Evolutionary conservation across 352 stramenopile species (phyloP), one percentile per base, ranked within the genome.

Genomic region (Thraustochytrium sp.): DNA sequence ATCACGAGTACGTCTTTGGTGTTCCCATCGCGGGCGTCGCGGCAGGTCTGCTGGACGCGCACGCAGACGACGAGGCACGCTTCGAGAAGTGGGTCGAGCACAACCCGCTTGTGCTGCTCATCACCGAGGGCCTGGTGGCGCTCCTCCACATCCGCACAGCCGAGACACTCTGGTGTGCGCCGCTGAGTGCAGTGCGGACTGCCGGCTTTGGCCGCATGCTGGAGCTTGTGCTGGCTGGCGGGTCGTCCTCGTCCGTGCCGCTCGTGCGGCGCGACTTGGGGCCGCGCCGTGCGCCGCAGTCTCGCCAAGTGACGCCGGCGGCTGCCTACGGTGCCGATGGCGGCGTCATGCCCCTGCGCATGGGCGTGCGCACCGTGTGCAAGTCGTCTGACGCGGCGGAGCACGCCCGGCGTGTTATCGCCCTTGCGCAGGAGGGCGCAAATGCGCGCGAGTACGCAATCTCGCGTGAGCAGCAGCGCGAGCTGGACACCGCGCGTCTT

Each of bases 1-100:
- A 68, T 34, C 74, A 82, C 55, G 74, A 82, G 49, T 51, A 76
- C 38, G 74, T 73, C n/a, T 53, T 54, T 75, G 59, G 59, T 21
- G 34, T 31, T 5, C 59, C 59, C 5, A 29, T 5, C 1, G 26
- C 36, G 21, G 18, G 59, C 16, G 21, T 46, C 0, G 13, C 59
- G 18, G 16, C 59, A 16, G 59, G 59, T 11, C 40, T 72, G 8
- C 26, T 72, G 1, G 40, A 72, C 8, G 42, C 59, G 59, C 59
- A 72, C 36, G 18, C 59, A 0, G 9, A 42, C 1, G 59, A 72
- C 21, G 59, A 72, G 9, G 59, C 29, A 21, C 16, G 23, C 59
- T 72, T 72, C 46, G 59, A 72, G 59, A 21, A 29, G 11, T 49
- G 59, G 36, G 59, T 72, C 9, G 59, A 72, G 36, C 59, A 29